Evolutionary conservation across 208 protist genomes (phyloP).

Genomic region (Trypanosoma platydactyli): DNA sequence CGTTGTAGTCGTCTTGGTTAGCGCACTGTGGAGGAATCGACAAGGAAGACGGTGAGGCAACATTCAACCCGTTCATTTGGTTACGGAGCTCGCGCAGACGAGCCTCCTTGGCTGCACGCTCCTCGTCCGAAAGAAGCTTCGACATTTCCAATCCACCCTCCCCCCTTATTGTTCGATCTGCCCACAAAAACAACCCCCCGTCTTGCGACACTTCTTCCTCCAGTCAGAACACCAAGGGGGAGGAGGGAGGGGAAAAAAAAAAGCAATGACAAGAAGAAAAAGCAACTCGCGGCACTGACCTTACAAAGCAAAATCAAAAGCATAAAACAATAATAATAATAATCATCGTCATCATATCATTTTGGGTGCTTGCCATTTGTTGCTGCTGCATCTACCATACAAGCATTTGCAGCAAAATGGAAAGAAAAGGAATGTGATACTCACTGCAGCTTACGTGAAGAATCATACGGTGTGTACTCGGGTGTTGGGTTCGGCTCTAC

Average conservation of each 20-base stretch:
- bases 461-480: slow-evolving; percentile 61
- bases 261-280: not conserved
- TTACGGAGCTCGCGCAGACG: slow-evolving; percentile 45
- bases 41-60: not conserved
- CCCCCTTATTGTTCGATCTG: slow-evolving; percentile 1
- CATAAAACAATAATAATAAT: too few relatives aligned
- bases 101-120: slow-evolving; percentile 52
- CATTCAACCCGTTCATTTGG: slow-evolving; percentile 16
- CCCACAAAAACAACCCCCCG: slow-evolving; percentile 1
- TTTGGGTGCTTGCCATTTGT: too few relatives aligned
- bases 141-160: slow-evolving; percentile 5
- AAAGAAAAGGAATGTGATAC: not conserved
- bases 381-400: too few relatives aligned
- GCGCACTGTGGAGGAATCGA: not conserved
- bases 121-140: slow-evolving; percentile 36
- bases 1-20: not conserved
- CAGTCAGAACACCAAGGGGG: not conserved
- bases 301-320: too few relatives aligned
- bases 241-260: not conserved
- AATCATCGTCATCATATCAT: too few relatives aligned
- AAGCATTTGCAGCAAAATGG: not conserved
- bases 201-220: not conserved
- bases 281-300: not conserved
- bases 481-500: slow-evolving; percentile 63
- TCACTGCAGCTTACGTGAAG: not conserved